Conservation (phyloP, 2,329 filamentous ascomycete genomes). For the Penicillium brevicompactum region DNA sequence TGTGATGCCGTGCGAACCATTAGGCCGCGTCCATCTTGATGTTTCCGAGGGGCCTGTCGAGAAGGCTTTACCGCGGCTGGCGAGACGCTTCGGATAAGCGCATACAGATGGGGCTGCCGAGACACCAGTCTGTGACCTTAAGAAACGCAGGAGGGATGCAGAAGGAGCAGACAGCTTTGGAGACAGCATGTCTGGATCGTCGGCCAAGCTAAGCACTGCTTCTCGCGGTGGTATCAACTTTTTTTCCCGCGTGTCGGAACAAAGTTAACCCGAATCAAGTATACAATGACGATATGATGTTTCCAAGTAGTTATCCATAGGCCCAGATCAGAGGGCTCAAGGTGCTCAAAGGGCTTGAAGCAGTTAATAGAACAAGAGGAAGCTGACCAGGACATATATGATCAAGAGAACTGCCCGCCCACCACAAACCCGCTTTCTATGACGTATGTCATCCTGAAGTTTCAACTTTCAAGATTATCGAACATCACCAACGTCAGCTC, state of each 20-base stretch:
- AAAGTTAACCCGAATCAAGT: conserved; percentile 41
- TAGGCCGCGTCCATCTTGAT: conserved; percentile 25
- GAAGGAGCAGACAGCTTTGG: conserved; percentile 52
- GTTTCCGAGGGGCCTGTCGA: conserved; percentile 18
- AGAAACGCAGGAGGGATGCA: conserved; percentile 66
- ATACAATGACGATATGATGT: not conserved
- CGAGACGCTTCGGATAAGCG: conserved; percentile 17
- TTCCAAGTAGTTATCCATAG: too few species aligned
- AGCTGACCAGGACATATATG: too few species aligned
- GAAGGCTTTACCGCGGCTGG: conserved; percentile 16
- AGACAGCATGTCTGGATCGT: conserved; percentile 40
- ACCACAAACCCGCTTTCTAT: too few species aligned
- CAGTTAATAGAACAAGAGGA: too few species aligned
- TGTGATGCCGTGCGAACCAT: conserved; percentile 22
- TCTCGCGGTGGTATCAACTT: conserved; percentile 15
- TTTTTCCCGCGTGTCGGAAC: conserved; percentile 21
- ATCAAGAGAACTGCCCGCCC: too few species aligned
- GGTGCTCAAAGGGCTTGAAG: too few species aligned
- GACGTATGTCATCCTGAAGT: too few species aligned
- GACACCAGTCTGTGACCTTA: conserved; percentile 70
- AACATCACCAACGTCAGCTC: too few species aligned
- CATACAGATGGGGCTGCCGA: conserved; percentile 40
- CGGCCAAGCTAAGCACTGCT: conserved; percentile 1
- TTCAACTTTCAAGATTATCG: too few species aligned
- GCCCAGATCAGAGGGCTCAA: too few species aligned